phyloP scores from a whole-genome alignment of 768 basidiomycete species.

The Trametes maxima region DNA sequence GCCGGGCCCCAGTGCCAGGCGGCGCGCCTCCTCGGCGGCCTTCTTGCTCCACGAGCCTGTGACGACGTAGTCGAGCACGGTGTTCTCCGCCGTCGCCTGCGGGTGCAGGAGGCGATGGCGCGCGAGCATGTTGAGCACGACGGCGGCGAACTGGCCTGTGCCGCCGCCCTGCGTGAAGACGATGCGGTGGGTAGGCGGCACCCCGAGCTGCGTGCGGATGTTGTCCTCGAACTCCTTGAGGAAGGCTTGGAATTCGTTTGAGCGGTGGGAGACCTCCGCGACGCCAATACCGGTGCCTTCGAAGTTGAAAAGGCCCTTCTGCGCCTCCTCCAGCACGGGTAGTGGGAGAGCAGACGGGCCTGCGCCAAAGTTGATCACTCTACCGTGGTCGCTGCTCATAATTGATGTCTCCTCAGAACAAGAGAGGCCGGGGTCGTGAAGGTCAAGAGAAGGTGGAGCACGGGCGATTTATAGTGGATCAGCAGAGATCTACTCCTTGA shows the following conservation, averaged over 20 bases:
- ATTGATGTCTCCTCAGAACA: neutral
- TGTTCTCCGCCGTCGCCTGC: conserved; percentile 52
- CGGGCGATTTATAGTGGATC: conserved; percentile 4
- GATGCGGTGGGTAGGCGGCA: conserved; percentile 83
- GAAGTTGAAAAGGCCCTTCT: conserved; percentile 88
- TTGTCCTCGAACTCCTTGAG: conserved; percentile 62
- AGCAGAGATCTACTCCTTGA: neutral
- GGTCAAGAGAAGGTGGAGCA: neutral
- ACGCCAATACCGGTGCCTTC: conserved; percentile 91
- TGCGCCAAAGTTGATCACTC: conserved; percentile 89
- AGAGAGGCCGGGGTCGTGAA: neutral
- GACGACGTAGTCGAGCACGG: conserved; percentile 83
- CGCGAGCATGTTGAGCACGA: conserved; percentile 90
- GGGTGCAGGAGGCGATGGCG: conserved; percentile 79
- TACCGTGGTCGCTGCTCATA: conserved; percentile 29
- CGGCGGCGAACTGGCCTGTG: conserved; percentile 87
- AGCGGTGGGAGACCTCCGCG: conserved; percentile 95
- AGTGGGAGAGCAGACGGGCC: conserved; percentile 92
- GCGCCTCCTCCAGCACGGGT: conserved; percentile 82
- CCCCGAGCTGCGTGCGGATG: conserved; percentile 74
- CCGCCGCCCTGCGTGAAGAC: conserved; percentile 97
- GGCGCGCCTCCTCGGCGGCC: conserved; percentile 78
- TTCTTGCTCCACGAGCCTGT: conserved; percentile 94
- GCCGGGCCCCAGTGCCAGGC: conserved; percentile 46
- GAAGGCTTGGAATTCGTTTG: conserved; percentile 81